Evolutionary conservation across 2,329 filamentous ascomycete genomes (phyloP).

Genomic region (Mycogone perniciosa): DNA sequence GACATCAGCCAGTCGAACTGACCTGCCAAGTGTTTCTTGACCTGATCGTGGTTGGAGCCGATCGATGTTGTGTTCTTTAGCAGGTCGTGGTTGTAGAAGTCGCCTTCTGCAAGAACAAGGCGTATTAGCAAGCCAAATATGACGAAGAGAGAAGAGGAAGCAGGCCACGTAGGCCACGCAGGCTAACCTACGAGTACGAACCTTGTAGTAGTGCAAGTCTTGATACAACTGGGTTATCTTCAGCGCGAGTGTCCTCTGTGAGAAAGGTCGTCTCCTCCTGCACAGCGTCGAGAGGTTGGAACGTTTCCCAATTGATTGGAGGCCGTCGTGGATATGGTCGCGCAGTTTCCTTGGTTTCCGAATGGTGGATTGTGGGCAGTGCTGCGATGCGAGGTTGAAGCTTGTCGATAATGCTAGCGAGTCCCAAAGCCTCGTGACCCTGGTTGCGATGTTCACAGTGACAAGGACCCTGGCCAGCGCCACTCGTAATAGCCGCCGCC

Average conservation of each 20-base stretch:
- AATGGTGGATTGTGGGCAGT: conserved; percentile 11
- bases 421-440: conserved; percentile 5
- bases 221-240: conserved; percentile 1
- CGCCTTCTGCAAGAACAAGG: conserved; percentile 4
- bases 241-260: conserved; percentile 1
- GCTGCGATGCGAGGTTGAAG: conserved; percentile 10
- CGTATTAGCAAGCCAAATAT: conserved; percentile 5
- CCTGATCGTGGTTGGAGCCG: conserved; percentile 26
- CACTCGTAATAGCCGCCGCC: conserved; percentile 3
- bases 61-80: conserved; percentile 19
- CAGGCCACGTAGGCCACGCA: background rate
- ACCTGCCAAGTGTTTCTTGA: conserved; percentile 40
- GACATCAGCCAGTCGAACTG: conserved; percentile 46
- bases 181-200: conserved; percentile 5
- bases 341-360: conserved; percentile 13
- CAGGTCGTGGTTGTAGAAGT: conserved; percentile 1
- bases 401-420: conserved; percentile 2
- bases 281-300: conserved; percentile 29
- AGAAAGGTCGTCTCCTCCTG: conserved; percentile 21
- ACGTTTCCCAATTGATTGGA: conserved; percentile 25
- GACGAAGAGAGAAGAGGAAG: background rate
- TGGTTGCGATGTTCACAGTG: conserved; percentile 10
- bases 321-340: conserved; percentile 23
- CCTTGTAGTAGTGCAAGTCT: conserved; percentile 5
- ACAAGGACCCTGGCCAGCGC: conserved; percentile 16